A percentile compares a stretch with the other conserved stretches of the same genome.
Evolutionary conservation across 208 protist genomes (phyloP).

Genomic region (Leishmania amazonensis): DNA sequence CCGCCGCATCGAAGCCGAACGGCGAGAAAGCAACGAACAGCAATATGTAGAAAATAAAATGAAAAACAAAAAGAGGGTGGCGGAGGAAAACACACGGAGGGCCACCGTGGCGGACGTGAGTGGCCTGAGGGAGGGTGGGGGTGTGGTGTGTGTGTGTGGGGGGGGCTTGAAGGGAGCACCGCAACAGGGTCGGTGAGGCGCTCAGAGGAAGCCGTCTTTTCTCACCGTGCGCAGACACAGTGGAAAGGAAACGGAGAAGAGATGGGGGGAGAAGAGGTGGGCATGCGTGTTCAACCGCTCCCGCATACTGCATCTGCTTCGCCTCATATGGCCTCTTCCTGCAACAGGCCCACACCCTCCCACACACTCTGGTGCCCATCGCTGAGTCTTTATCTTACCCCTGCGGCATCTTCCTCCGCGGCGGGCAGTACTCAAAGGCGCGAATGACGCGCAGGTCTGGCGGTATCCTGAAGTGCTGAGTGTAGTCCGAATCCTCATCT

Average conservation of each 20-base stretch:
- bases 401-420: conserved; percentile 20
- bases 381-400: not conserved
- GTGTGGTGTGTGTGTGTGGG: too few relatives aligned
- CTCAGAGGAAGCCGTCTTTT: not conserved
- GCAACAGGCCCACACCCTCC: not conserved
- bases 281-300: too few relatives aligned
- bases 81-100: not conserved
- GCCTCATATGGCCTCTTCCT: not conserved
- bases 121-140: too few relatives aligned
- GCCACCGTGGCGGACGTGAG: too few relatives aligned
- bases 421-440: conserved; percentile 64
- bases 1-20: too few relatives aligned
- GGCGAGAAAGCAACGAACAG: too few relatives aligned
- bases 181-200: not conserved
- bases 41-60: not conserved
- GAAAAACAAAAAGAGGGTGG: not conserved
- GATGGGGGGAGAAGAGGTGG: too few relatives aligned
- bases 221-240: too few relatives aligned
- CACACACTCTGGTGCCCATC: not conserved
- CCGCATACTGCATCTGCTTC: not conserved
- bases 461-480: conserved; percentile 35
- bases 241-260: not conserved
- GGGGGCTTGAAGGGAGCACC: not conserved
- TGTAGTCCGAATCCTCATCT: conserved; percentile 37
- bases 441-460: conserved; percentile 59